Base-by-base conservation (phyloP, 2,329 filamentous ascomycete species). In the Helotiales sp. region DNA sequence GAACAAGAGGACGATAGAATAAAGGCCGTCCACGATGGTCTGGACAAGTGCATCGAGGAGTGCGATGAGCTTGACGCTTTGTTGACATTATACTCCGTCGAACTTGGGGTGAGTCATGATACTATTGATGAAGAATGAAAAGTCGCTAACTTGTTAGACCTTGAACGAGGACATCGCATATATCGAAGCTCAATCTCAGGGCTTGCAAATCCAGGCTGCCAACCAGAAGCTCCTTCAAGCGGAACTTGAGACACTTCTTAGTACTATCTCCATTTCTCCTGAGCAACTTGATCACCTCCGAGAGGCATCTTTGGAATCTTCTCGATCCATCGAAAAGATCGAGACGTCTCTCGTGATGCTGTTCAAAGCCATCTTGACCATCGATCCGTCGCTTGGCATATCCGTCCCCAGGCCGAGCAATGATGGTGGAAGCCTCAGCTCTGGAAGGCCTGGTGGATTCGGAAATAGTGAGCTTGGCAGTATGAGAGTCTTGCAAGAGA, bases 31-130 rank as follows among this genome's bases (percentile, higher is more conserved):
- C 92, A 93, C 67, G 84, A 79, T 57, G 86, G 96, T 54, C 87
- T 99, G 54, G 93, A 99, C 70, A 82, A 88, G 63, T 90, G 92
- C n/a, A 92, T 99, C 67, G 83, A 87, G 19, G 95, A 99, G 75
- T 98, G 95, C 69, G 96, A 99, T 67, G 93, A 98, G 75, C 79
- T 99, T 57, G 95, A 99, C 71, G 96, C 96, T 59, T 80, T 99
- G 36, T 78, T 99, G 52, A 99, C 95, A 0, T 77, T 99, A 31
- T 99, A 99, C 73, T 91, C 90, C 47, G 95, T 98, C 25, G 95
- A 99, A 73, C 80, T 99, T 61, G 91, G 91, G 67, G 90, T 93
- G 81, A 78, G 88, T 75, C 17, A 22, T 34, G 40, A 34, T 34
- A 19, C n/a, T 24, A 27, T 19, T 10, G 15, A 9, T 7, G 13